Evolutionary conservation across 2,329 filamentous ascomycete species (phyloP).

Genomic region (Xylariaceae sp.): DNA sequence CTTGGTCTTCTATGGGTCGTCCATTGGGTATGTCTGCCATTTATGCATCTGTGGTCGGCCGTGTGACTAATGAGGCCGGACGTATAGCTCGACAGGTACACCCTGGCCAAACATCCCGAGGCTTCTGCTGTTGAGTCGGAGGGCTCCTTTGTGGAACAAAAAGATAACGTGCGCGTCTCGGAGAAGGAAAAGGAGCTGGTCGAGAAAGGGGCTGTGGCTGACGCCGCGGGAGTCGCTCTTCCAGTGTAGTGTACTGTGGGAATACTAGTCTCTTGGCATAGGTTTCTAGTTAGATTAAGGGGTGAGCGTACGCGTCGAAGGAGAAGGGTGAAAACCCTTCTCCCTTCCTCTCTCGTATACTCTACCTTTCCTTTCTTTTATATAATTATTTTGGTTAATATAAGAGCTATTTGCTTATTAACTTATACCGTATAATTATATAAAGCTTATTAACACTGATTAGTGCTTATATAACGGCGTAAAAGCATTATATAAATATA

Average conservation of each 20-base stretch:
- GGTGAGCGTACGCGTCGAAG: no score
- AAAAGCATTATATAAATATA: no score
- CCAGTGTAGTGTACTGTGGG: neutral
- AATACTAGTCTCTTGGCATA: no score
- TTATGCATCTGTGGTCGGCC: neutral
- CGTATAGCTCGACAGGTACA: neutral
- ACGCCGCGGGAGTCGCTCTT: neutral
- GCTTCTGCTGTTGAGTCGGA: neutral
- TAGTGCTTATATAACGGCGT: no score
- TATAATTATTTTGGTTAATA: no score
- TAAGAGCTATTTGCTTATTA: no score
- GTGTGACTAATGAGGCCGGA: neutral
- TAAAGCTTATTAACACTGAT: no score
- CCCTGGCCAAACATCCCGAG: neutral
- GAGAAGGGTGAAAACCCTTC: no score
- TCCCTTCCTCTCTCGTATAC: no score
- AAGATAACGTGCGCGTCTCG: neutral
- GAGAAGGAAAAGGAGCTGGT: neutral
- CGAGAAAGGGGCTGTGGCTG: neutral
- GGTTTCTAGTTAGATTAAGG: no score
- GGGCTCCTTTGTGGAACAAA: neutral
- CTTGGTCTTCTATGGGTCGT: constrained; percentile 8
- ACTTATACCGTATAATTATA: no score
- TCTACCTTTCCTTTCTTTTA: no score
- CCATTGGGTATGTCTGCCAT: constrained; percentile 2